Evolutionary conservation across 345 rosid species (phyloP).

Genomic region (Hibiscus tridactylites): DNA sequence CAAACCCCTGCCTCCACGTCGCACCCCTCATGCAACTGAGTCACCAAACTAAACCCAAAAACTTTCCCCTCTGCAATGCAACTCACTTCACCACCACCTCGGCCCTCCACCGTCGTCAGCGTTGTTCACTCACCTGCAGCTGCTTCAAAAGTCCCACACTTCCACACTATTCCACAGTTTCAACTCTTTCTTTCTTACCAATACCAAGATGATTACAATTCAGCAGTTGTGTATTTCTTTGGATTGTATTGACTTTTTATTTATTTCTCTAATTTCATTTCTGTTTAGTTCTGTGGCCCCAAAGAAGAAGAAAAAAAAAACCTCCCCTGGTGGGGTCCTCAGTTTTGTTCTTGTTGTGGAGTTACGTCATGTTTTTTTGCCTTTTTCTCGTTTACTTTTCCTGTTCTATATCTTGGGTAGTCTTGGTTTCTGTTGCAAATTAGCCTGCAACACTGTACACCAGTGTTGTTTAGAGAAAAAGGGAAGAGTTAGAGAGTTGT

Average conservation of each 20-base stretch:
- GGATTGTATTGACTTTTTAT: constrained; percentile 7
- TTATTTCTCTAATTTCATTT: neutral
- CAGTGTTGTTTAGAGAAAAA: neutral
- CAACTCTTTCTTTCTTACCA: neutral
- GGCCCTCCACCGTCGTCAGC: neutral
- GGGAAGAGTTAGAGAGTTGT: too few relatives aligned
- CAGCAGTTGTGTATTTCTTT: neutral
- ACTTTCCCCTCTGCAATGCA: too few relatives aligned
- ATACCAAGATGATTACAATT: constrained; percentile 7
- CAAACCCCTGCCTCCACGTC: neutral
- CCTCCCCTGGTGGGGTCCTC: constrained; percentile 2
- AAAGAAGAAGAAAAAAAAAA: neutral
- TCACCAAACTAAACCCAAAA: neutral
- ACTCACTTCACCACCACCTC: too few relatives aligned
- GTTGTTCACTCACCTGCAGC: neutral
- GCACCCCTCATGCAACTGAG: neutral
- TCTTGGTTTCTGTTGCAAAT: constrained; percentile 1
- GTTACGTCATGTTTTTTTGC: neutral
- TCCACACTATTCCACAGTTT: neutral
- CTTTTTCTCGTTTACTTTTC: neutral
- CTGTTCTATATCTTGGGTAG: neutral
- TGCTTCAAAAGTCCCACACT: constrained; percentile 5
- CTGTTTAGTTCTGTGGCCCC: neutral
- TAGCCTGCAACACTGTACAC: neutral
- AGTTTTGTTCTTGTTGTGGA: neutral